Conservation (phyloP, 805 yeast species). For the Yarrowia phangngaensis region DNA sequence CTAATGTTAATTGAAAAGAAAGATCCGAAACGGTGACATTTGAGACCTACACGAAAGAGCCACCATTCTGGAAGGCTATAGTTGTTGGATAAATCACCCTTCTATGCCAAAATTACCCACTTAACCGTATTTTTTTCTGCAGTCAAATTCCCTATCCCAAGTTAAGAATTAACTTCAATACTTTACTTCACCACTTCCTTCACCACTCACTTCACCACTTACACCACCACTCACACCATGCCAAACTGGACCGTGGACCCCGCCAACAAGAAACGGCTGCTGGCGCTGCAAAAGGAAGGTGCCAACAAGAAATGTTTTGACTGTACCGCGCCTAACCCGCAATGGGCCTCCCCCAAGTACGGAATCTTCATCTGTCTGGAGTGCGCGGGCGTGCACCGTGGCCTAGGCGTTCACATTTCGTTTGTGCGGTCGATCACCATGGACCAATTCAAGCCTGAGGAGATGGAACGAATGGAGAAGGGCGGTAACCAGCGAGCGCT, state of each 20-base stretch:
- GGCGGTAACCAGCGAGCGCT: conserved; percentile 86
- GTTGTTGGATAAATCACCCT: too few species aligned
- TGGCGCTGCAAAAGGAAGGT: conserved; percentile 72
- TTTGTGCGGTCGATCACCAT: conserved; percentile 95
- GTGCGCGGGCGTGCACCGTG: conserved; percentile 92
- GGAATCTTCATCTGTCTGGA: conserved; percentile 96
- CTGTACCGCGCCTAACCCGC: conserved; percentile 94
- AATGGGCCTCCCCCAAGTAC: conserved; percentile 98
- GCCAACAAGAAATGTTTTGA: conserved; percentile 88
- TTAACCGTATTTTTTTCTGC: too few species aligned
- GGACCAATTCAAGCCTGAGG: conserved; percentile 97
- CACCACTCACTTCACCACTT: background rate
- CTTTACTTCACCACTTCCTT: background rate
- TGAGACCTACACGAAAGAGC: too few species aligned
- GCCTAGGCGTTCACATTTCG: conserved; percentile 93
- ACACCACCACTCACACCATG: conserved; percentile 2
- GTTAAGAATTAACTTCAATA: background rate
- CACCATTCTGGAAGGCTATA: too few species aligned
- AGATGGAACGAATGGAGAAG: conserved; percentile 80
- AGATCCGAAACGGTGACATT: too few species aligned
- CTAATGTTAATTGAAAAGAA: too few species aligned
- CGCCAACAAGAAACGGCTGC: conserved; percentile 66
- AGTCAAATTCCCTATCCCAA: background rate
- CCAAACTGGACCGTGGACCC: conserved; percentile 84
- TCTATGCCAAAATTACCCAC: too few species aligned